These are phyloP conservation scores for Moesziomyces antarcticus DNA, from an alignment of 1,284 basidiomycete species.

Conservation along the genomic window DNA sequence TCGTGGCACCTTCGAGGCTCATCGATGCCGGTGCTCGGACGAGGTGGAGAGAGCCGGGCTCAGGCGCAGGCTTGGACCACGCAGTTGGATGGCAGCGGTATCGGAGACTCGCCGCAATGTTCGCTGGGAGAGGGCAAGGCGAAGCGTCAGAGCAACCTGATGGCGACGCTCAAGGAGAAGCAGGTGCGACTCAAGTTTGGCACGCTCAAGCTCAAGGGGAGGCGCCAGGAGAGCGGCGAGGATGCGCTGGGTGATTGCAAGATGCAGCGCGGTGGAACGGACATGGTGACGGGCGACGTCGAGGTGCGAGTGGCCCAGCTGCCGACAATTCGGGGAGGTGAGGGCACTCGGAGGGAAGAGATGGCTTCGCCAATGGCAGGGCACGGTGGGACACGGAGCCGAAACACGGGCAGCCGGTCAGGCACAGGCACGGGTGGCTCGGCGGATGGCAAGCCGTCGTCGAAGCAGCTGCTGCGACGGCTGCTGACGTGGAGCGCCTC, in stretches of 20 bases:
- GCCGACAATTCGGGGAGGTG: too few relatives aligned
- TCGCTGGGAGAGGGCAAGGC: background rate
- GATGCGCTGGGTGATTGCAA: background rate
- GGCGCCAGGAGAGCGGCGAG: slow-evolving; percentile 7
- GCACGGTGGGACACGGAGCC: slow-evolving; percentile 3
- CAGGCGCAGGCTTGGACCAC: background rate
- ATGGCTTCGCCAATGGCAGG: slow-evolving; percentile 1
- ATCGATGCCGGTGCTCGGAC: slow-evolving; percentile 16
- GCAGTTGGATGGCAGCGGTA: slow-evolving; percentile 2
- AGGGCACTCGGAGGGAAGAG: background rate
- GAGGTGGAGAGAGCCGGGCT: background rate
- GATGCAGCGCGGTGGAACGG: background rate
- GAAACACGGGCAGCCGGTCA: slow-evolving; percentile 5
- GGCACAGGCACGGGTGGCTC: slow-evolving; percentile 2
- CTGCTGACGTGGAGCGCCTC: slow-evolving; percentile 34
- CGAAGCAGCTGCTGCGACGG: slow-evolving; percentile 33
- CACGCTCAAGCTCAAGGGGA: slow-evolving; percentile 29
- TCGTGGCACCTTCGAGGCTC: slow-evolving; percentile 19
- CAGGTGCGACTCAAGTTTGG: slow-evolving; percentile 34
- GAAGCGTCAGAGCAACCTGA: slow-evolving; percentile 20
- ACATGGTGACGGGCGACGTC: background rate
- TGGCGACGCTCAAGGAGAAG: slow-evolving; percentile 41
- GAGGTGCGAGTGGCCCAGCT: background rate
- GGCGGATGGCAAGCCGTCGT: slow-evolving; percentile 8
- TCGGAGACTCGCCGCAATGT: slow-evolving; percentile 22